Evolutionary conservation across 2,329 filamentous ascomycete species (phyloP), one percentile per base, ranked within the genome.

Genomic region (Colletotrichum noveboracense): DNA sequence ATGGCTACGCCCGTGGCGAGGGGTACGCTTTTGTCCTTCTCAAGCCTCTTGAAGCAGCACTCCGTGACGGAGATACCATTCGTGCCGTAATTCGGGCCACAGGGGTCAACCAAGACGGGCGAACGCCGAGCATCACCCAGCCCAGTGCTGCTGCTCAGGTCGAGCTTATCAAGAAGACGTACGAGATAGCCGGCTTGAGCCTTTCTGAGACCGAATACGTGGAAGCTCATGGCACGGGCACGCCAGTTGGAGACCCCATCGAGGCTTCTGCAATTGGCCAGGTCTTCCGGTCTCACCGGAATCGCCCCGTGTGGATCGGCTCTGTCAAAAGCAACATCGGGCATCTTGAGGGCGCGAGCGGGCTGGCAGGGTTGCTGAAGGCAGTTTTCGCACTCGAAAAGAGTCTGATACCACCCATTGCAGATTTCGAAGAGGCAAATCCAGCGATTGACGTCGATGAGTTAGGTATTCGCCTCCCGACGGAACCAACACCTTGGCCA

Each of bases 1-100:
- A 91, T 74, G 93, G 93, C 1, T 94, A 94, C 78, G 91, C 89
- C 0, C 86, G 92, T 26, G 92, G 92, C 1, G 93, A 94, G 79
- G 93, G 92, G 0, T 85, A 90, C 26, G 91, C 87, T 0, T 86
- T 90, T 18, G 81, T 94, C 1, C 79, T 93, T 5, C 79, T 94
- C 61, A 94, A 93, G 82, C 87, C 87, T 2, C 83, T 93, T 0
- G 82, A 85, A 7, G 88, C 91, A 79, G 92, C 92, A 1, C 77
- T 93, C 5, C 83, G 84, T 9, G 89, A 91, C 77, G 89, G 90
- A 18, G 90, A 94, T 79, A 88, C 87, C 0, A 89, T 92, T 66
- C 86, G 89, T 8, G 87, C 86, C 8, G 85, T 92, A n/a, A 88
- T 93, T 69, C 86, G 89, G 16, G 88, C 85, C 6, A 90, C 87